Evolutionary conservation across 2,329 filamentous ascomycete genomes (phyloP).

Genomic region (Aureobasidium namibiae): DNA sequence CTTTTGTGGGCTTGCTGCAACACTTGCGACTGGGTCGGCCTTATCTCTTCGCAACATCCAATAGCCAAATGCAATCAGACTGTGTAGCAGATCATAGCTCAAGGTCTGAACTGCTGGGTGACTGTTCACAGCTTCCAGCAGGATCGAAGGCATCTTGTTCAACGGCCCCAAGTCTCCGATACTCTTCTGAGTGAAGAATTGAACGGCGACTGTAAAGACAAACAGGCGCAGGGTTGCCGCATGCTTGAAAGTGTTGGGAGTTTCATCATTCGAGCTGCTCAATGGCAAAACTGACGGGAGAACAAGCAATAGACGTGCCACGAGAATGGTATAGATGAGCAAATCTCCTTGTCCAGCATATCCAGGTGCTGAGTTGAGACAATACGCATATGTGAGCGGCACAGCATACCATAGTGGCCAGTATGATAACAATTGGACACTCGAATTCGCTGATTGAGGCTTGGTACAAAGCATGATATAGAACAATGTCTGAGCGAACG

Average conservation of each 20-base stretch:
- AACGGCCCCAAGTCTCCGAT: neutral
- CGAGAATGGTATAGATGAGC: constrained; percentile 20
- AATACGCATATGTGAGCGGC: constrained; percentile 14
- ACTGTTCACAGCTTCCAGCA: constrained; percentile 17
- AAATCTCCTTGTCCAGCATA: neutral
- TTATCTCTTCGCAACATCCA: neutral
- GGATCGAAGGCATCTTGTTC: constrained; percentile 11
- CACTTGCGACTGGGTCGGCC: neutral
- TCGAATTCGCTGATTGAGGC: neutral
- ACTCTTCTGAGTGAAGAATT: neutral
- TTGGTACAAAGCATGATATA: constrained; percentile 22
- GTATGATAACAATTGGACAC: neutral
- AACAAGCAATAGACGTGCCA: constrained; percentile 19
- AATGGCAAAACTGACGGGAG: constrained; percentile 17
- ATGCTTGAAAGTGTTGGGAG: constrained; percentile 5
- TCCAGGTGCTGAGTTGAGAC: constrained; percentile 14
- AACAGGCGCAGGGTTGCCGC: constrained; percentile 7
- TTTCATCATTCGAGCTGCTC: neutral
- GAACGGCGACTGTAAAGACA: neutral
- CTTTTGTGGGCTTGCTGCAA: neutral
- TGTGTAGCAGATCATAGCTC: constrained; percentile 23
- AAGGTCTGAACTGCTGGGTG: constrained; percentile 26
- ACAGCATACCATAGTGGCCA: constrained; percentile 9
- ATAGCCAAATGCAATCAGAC: constrained; percentile 9
- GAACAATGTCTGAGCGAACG: constrained; percentile 27